Evolutionary conservation across 164 flowering plant genomes (phyloP), one percentile per base, ranked within the genome.

Genomic region (Euptelea pleiosperma): DNA sequence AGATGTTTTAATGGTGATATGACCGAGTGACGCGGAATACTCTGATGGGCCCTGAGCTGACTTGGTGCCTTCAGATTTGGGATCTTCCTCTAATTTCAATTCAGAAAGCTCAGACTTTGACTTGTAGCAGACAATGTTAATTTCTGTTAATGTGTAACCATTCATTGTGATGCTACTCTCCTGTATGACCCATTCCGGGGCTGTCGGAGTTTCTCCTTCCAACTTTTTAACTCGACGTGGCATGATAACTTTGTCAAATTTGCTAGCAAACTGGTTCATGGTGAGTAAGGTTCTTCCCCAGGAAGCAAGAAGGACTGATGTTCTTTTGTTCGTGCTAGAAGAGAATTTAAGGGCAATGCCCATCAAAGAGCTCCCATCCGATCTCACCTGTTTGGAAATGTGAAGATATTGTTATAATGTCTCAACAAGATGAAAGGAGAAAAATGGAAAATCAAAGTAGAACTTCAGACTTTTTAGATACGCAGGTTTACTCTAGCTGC

Each of bases 21-120:
- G 77, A 41, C 98, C 98, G 21, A 92, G 89, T 28, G 74, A 74
- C 19, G 96, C 95, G 61, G 62, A 60, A 63, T 75, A 89, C 1
- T 60, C 72, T 22, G 71, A 39, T 39, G 54, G 46, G 46, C 26
- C 36, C n/a, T 1, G 42, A 50, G 61, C 44, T 36, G 18, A 50
- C 1, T 41, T n/a, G 46, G 40, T 45, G 31, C 19, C 57, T 60
- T 52, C 55, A 26, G 21, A 31, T 16, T 52, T 26, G 37, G 44
- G 40, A 33, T 12, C 22, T 39, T 47, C 47, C 39, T 57, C 62
- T 28, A n/a, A 26, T 29, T 15, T 54, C 48, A 28, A 21, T 14
- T 56, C 52, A 22, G 14, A 24, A 22, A 54, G 11, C 22, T 46
- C 58, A 9, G 65, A 66, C 21, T 65, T 52, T 52, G 69, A 54